Evolutionary conservation across 2,329 filamentous ascomycete species (phyloP).

Genomic region (Fusarium continuum): DNA sequence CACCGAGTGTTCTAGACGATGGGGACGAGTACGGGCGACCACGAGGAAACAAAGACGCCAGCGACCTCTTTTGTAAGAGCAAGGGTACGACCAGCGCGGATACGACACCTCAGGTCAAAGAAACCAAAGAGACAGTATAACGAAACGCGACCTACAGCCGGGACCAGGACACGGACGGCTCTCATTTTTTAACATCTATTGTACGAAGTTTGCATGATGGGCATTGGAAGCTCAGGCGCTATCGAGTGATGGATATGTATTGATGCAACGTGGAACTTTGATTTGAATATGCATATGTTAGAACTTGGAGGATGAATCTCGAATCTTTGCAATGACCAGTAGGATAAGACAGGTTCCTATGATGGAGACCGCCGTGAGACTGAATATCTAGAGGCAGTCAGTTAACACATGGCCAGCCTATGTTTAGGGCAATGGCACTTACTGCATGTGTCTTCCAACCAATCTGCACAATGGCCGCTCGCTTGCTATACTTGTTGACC

Average conservation of each 20-base stretch:
- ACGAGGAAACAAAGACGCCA: slow-evolving; percentile 51
- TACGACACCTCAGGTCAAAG: neutral
- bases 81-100: slow-evolving; percentile 15
- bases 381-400: slow-evolving; percentile 64
- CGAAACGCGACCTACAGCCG: neutral
- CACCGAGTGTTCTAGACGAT: slow-evolving; percentile 19
- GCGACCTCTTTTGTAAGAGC: slow-evolving; percentile 71
- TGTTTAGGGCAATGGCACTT: slow-evolving; percentile 41
- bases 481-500: slow-evolving; percentile 81
- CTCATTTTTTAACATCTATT: slow-evolving; percentile 8
- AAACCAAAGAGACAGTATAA: slow-evolving; percentile 37
- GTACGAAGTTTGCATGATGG: slow-evolving; percentile 10
- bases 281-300: slow-evolving; percentile 3
- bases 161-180: slow-evolving; percentile 1
- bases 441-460: slow-evolving; percentile 93
- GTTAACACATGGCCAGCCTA: neutral
- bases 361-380: slow-evolving; percentile 68
- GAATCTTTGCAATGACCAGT: slow-evolving; percentile 58
- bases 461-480: slow-evolving; percentile 85
- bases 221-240: slow-evolving; percentile 10
- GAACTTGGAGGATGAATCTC: slow-evolving; percentile 26
- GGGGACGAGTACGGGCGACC: slow-evolving; percentile 29
- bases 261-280: neutral
- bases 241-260: slow-evolving; percentile 17
- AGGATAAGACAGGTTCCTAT: slow-evolving; percentile 72